Conservation (phyloP, 192 early-diverging fungal species). For the Coemansia reversa region DNA sequence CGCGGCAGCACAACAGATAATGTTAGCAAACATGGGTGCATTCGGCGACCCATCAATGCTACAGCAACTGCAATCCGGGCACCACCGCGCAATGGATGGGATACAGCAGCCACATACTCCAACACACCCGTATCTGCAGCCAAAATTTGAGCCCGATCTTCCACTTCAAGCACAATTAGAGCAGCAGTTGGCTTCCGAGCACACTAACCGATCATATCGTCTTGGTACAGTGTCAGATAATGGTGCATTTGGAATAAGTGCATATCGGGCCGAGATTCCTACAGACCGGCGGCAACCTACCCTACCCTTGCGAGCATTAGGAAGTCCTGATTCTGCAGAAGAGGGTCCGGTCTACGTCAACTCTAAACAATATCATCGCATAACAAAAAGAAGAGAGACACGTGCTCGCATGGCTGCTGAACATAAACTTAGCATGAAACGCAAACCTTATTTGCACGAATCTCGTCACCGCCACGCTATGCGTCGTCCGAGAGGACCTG, state of each 20-base stretch:
- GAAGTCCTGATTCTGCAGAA: conserved; percentile 56
- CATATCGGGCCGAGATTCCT: too few species aligned
- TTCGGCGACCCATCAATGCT: conserved; percentile 31
- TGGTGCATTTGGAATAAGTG: too few species aligned
- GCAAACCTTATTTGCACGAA: conserved; percentile 95
- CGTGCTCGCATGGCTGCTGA: conserved; percentile 78
- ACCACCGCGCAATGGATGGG: conserved; percentile 3
- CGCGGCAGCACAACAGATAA: conserved; percentile 32
- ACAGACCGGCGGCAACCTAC: neutral
- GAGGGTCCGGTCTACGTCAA: conserved; percentile 96
- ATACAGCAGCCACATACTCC: conserved; percentile 4
- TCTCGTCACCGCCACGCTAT: conserved; percentile 97
- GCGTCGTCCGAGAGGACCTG: conserved; percentile 93
- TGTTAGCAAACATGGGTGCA: conserved; percentile 40
- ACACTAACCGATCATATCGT: conserved; percentile 14
- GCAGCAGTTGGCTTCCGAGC: conserved; percentile 22
- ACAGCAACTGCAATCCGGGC: conserved; percentile 34
- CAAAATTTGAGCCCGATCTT: conserved; percentile 12
- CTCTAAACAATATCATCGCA: conserved; percentile 98
- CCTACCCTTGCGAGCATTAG: conserved; percentile 2
- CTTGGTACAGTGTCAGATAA: neutral
- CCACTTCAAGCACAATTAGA: conserved; percentile 30
- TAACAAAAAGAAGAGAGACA: conserved; percentile 90
- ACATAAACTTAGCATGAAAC: conserved; percentile 68
- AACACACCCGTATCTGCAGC: conserved; percentile 13